phyloP scores from a whole-genome alignment of 2,329 filamentous ascomycete species.

The Phoma herbarum region DNA sequence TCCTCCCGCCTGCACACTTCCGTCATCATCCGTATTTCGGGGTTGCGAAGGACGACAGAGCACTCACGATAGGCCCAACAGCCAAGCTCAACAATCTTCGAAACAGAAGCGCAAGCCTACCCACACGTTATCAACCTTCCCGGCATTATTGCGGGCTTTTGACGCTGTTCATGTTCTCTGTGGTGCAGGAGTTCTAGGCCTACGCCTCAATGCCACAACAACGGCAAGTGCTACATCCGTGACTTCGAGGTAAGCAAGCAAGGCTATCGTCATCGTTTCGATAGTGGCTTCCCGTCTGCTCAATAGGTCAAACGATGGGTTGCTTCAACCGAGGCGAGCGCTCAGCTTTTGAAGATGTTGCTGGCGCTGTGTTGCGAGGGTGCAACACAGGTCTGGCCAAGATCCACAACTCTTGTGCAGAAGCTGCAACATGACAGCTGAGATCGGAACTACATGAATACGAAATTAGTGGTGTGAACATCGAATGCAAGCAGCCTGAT shows the following conservation, averaged over 20 bases:
- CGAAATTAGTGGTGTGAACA: not conserved
- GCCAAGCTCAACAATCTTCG: not conserved
- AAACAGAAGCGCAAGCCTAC: not conserved
- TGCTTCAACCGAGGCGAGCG: not conserved
- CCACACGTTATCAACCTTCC: not conserved
- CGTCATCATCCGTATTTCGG: constrained; percentile 1
- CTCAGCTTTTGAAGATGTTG: not conserved
- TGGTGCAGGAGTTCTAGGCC: constrained; percentile 13
- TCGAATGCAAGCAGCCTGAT: not conserved
- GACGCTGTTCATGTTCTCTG: not conserved
- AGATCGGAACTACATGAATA: not conserved
- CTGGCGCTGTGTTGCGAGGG: not conserved
- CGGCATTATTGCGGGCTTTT: not conserved
- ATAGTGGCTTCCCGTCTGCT: not conserved
- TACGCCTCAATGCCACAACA: constrained; percentile 8
- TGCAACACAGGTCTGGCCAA: not conserved
- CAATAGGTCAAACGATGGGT: not conserved
- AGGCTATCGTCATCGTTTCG: not conserved
- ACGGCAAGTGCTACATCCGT: not conserved
- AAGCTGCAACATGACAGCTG: not conserved
- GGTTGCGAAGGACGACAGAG: not conserved
- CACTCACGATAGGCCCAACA: constrained; percentile 4
- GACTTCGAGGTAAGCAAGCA: not conserved
- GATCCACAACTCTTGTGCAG: not conserved
- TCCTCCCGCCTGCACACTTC: not conserved